phyloP scores from a whole-genome alignment of 345 rosid species.

The Rhodamnia rubescens region DNA sequence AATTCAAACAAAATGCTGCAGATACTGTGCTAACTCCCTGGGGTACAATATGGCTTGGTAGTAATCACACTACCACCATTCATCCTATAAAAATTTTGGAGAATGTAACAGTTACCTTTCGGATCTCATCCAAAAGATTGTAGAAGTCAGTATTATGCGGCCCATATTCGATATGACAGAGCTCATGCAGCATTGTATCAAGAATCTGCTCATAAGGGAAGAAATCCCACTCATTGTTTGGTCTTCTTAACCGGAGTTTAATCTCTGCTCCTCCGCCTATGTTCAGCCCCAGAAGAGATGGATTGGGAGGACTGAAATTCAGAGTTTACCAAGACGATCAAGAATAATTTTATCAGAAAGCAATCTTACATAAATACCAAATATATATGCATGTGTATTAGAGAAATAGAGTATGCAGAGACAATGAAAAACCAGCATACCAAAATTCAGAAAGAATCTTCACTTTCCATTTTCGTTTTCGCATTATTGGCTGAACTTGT shows the following conservation, averaged over 20 bases:
- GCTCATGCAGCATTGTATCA: conserved; percentile 94
- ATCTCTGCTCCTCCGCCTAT: conserved; percentile 60
- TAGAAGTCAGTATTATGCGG: conserved; percentile 83
- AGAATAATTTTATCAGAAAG: not conserved
- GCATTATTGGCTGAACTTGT: conserved; percentile 57
- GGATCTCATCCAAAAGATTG: conserved; percentile 86
- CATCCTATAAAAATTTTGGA: not conserved
- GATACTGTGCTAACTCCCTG: not conserved
- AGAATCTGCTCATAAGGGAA: conserved; percentile 58
- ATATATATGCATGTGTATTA: not conserved
- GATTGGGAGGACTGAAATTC: conserved; percentile 49
- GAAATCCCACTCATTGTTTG: conserved; percentile 53
- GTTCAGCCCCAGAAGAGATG: conserved; percentile 64
- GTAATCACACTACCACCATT: not conserved
- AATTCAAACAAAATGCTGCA: not conserved
- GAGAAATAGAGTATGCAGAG: not conserved
- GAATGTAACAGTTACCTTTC: conserved; percentile 30
- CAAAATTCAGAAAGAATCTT: conserved; percentile 43
- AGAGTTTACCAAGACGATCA: not conserved
- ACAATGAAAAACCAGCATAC: conserved; percentile 7
- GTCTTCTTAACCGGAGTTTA: conserved; percentile 70
- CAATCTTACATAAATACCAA: not conserved
- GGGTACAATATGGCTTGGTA: not conserved
- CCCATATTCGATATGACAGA: conserved; percentile 75
- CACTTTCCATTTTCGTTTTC: conserved; percentile 41